These are phyloP conservation scores for Lactarius sanguifluus DNA, from an alignment of 768 basidiomycete genomes.

Conservation along the genomic window DNA sequence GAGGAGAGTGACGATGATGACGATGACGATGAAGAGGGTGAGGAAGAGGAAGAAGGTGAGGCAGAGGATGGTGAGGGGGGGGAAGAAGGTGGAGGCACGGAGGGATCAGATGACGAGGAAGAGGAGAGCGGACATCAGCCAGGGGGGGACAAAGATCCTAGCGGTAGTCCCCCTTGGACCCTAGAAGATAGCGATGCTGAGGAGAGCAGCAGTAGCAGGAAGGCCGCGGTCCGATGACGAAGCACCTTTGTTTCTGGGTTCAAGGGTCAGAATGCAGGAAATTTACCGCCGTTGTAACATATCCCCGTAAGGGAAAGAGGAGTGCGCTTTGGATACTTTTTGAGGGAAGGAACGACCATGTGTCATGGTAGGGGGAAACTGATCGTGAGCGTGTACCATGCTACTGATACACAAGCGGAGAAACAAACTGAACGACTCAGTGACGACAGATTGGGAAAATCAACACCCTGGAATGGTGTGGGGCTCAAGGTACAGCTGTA, in stretches of 20 bases:
- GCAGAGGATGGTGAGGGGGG: slow-evolving; percentile 23
- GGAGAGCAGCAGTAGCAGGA: slow-evolving; percentile 1
- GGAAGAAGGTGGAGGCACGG: slow-evolving; percentile 27
- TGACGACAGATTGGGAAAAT: slow-evolving; percentile 1
- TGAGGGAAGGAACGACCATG: not conserved
- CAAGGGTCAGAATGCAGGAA: not conserved
- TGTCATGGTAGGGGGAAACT: too few species aligned
- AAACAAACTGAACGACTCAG: not conserved
- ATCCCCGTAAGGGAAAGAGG: not conserved
- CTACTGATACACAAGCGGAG: too few species aligned
- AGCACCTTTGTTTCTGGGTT: not conserved
- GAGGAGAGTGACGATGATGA: slow-evolving; percentile 38
- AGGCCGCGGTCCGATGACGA: slow-evolving; percentile 10
- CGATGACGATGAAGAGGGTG: slow-evolving; percentile 36
- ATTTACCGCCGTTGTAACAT: not conserved
- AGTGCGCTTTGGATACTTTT: not conserved
- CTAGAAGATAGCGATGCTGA: slow-evolving; percentile 18
- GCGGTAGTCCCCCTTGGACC: not conserved
- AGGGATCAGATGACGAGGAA: slow-evolving; percentile 27
- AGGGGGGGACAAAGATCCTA: slow-evolving; percentile 33
- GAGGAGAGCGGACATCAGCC: slow-evolving; percentile 36
- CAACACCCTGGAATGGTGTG: not conserved
- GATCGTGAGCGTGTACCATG: not conserved
- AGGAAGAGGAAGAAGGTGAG: slow-evolving; percentile 18
- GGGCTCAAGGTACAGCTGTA: not conserved